A percentile compares a stretch with the other conserved stretches of the same genome.
These are phyloP conservation scores for Auricularia sp. DNA, from an alignment of 768 basidiomycete genomes.

Conservation along the genomic window DNA sequence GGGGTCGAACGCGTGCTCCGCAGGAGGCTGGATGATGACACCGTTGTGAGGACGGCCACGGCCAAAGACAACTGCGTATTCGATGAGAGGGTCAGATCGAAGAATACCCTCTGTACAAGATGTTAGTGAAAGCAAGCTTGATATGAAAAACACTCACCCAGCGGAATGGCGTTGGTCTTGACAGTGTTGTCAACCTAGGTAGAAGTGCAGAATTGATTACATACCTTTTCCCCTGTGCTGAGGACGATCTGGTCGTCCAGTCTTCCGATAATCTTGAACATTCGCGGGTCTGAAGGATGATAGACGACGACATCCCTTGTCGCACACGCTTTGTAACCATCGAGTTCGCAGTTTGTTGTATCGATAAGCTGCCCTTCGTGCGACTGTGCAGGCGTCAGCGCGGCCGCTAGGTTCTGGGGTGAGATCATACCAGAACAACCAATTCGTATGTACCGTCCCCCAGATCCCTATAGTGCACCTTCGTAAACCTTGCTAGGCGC, in stretches of 20 bases:
- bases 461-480: neutral
- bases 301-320: neutral
- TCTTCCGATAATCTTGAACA: conserved; percentile 29
- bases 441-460: neutral
- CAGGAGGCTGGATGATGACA: conserved; percentile 28
- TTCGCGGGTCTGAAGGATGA: conserved; percentile 22
- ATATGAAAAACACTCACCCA: conserved; percentile 10
- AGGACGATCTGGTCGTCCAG: conserved; percentile 34
- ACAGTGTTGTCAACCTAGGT: too few relatives aligned
- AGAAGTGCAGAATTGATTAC: conserved; percentile 11
- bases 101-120: conserved; percentile 16
- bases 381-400: neutral
- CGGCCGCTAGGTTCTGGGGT: too few relatives aligned
- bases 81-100: conserved; percentile 7
- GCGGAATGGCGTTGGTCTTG: conserved; percentile 27
- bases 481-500: neutral
- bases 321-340: conserved; percentile 16
- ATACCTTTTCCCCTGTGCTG: conserved; percentile 34
- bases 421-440: neutral
- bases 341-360: conserved; percentile 23
- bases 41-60: conserved; percentile 27
- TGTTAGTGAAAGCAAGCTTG: too few relatives aligned
- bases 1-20: conserved; percentile 24
- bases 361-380: conserved; percentile 10
- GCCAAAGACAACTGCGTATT: conserved; percentile 2